Base-by-base conservation (phyloP, 108 stramenopile species). In the Pseudonitzschia delicatissima region DNA sequence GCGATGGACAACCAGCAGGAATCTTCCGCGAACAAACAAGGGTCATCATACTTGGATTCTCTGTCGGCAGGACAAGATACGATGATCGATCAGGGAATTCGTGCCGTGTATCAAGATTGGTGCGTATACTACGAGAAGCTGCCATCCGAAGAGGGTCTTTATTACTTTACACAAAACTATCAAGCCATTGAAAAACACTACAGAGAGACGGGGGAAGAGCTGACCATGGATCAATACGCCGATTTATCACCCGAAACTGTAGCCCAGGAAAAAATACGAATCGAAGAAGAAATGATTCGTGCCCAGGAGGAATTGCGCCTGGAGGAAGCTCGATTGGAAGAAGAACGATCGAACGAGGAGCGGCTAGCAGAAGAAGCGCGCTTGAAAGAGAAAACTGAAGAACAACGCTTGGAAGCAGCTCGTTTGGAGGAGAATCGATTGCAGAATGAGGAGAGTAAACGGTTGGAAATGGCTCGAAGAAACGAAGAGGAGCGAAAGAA, bases 151-250 rank as follows among this genome's bases (percentile, higher is more conserved):
- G 28, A 35, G 5, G 63, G 71, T 6, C 36, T 72, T 23, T 42
- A 64, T 9, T 57, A 51, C 2, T 72, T 72, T 59, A 21, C 44
- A 17, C 4, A 28, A 18, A 72, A 66, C 29, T 49, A 57, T 28
- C 12, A 45, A 0, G 71, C 45, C 6, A 29, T 63, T 3, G 64
- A 72, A 34, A 44, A 37, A 20, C 52, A 65, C 32, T 45, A 47
- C 35, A 8, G 21, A 2, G 31, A 58, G 34, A 36, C 57, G 18
- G 71, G 71, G 12, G 47, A 50, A 47, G 63, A 64, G 21, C 26
- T 83, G 62, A 77, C 79, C 18, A 57, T 87, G 64, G 85, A 87
- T 62, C 82, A 85, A 64, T 81, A 65, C 53, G 83, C 83, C 26
- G 87, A 87, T 48, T 67, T 82, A 66, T 71, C 83, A 1, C 81